Conservation (phyloP, 1,284 basidiomycete genomes). For the Puccinia hordei region DNA sequence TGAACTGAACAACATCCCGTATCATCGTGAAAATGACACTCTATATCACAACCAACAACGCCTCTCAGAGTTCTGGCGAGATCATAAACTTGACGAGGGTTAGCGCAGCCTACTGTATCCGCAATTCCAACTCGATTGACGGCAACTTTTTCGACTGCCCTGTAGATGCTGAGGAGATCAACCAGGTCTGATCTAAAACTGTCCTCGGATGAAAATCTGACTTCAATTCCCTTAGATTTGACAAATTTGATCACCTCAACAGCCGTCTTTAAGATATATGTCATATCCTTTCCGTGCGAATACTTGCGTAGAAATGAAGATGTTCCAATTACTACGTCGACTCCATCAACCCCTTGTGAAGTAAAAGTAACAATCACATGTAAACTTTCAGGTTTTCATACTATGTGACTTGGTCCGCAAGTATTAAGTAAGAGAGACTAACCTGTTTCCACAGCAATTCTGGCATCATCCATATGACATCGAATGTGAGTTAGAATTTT, state of each 20-base stretch:
- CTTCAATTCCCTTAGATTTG: slow-evolving; percentile 99
- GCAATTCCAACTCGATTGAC: slow-evolving; percentile 99
- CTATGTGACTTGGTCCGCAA: not conserved
- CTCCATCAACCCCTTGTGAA: slow-evolving; percentile 84
- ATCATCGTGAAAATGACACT: slow-evolving; percentile 98
- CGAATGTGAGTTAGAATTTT: slow-evolving; percentile 99
- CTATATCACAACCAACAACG: slow-evolving; percentile 94
- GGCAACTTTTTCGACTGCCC: slow-evolving; percentile 99
- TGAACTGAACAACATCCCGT: slow-evolving; percentile 75
- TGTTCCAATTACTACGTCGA: slow-evolving; percentile 98
- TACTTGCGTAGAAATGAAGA: slow-evolving; percentile 98
- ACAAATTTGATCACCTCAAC: slow-evolving; percentile 99
- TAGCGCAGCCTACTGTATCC: slow-evolving; percentile 98
- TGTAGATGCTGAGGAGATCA: slow-evolving; percentile 97
- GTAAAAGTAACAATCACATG: not conserved
- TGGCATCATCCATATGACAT: slow-evolving; percentile 99
- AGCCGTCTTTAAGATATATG: slow-evolving; percentile 93
- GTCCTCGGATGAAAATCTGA: slow-evolving; percentile 99
- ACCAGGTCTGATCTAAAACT: slow-evolving; percentile 99
- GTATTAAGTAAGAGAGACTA: slow-evolving; percentile 2
- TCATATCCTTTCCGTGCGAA: slow-evolving; percentile 99
- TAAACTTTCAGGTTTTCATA: not conserved
- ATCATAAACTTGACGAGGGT: slow-evolving; percentile 98
- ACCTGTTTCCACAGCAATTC: slow-evolving; percentile 98
- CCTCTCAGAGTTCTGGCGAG: slow-evolving; percentile 93